A percentile compares a stretch with the other conserved stretches of the same genome.
Evolutionary conservation across 1,284 basidiomycete species (phyloP).

Genomic region (Hymenochaete sp.): DNA sequence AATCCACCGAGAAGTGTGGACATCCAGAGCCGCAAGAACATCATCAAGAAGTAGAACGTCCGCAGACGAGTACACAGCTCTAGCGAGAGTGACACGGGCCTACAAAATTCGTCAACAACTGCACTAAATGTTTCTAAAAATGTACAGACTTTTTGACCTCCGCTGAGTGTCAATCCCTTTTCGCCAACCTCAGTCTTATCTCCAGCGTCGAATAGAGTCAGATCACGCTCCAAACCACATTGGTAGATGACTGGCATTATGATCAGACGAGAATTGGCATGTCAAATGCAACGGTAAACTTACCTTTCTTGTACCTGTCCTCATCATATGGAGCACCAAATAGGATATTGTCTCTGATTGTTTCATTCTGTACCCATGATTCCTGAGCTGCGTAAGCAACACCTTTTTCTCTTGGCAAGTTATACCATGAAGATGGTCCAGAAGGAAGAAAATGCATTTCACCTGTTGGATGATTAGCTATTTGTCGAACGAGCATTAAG

Average conservation of each 20-base stretch:
- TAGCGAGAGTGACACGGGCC: constrained; percentile 65
- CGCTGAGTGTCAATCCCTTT: constrained; percentile 57
- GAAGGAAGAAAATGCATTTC: constrained; percentile 54
- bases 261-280: background rate
- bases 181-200: constrained; percentile 68
- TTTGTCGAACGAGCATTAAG: constrained; percentile 1
- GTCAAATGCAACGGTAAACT: background rate
- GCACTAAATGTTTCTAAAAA: background rate
- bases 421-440: constrained; percentile 50
- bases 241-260: constrained; percentile 23
- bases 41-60: constrained; percentile 59
- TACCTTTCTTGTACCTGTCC: constrained; percentile 36
- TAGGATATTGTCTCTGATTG: constrained; percentile 38
- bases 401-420: constrained; percentile 56
- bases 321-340: constrained; percentile 37
- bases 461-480: constrained; percentile 27
- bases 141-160: constrained; percentile 51
- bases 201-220: constrained; percentile 36
- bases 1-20: constrained; percentile 68
- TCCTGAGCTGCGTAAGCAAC: constrained; percentile 73
- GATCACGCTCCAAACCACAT: constrained; percentile 31
- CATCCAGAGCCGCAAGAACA: constrained; percentile 36
- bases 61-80: constrained; percentile 60
- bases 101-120: constrained; percentile 17
- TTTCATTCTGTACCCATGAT: constrained; percentile 62